These are phyloP conservation scores for Fusarium longipes DNA, from an alignment of 2,329 filamentous ascomycete genomes.

Conservation along the genomic window DNA sequence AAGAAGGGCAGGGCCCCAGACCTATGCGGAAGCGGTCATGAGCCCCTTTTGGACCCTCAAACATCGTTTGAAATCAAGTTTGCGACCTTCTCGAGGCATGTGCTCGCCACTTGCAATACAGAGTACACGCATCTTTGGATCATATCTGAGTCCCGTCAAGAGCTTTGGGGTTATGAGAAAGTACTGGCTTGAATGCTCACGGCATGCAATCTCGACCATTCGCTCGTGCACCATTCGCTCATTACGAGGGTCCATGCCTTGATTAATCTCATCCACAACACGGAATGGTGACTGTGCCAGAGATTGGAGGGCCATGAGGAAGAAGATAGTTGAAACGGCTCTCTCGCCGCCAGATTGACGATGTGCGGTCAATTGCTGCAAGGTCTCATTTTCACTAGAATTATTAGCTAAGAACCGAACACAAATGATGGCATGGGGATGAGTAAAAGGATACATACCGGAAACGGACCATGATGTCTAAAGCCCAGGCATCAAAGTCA, in stretches of 20 bases:
- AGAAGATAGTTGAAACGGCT: constrained; percentile 97
- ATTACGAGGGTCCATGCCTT: constrained; percentile 98
- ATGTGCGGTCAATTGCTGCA: constrained; percentile 88
- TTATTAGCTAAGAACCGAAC: constrained; percentile 15
- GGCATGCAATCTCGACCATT: constrained; percentile 97
- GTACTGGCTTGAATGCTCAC: constrained; percentile 83
- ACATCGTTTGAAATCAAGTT: constrained; percentile 62
- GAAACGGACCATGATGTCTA: constrained; percentile 96
- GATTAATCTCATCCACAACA: constrained; percentile 99
- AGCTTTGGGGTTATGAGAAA: constrained; percentile 98
- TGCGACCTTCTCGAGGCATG: constrained; percentile 66
- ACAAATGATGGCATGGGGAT: not conserved
- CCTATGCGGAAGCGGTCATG: constrained; percentile 49
- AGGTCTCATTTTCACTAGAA: constrained; percentile 77
- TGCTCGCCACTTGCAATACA: constrained; percentile 92
- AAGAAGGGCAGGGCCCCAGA: not conserved
- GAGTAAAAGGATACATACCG: constrained; percentile 64
- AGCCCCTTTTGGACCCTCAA: constrained; percentile 57
- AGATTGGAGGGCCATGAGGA: constrained; percentile 96
- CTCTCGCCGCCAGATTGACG: constrained; percentile 97
- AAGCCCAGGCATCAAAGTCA: constrained; percentile 93
- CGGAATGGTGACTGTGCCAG: constrained; percentile 95
- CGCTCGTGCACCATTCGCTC: constrained; percentile 98
- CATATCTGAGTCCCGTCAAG: constrained; percentile 85
- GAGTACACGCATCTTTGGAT: constrained; percentile 89